These are phyloP conservation scores for Laetiporus sulphureus DNA, from an alignment of 1,284 basidiomycete genomes.

Conservation along the genomic window DNA sequence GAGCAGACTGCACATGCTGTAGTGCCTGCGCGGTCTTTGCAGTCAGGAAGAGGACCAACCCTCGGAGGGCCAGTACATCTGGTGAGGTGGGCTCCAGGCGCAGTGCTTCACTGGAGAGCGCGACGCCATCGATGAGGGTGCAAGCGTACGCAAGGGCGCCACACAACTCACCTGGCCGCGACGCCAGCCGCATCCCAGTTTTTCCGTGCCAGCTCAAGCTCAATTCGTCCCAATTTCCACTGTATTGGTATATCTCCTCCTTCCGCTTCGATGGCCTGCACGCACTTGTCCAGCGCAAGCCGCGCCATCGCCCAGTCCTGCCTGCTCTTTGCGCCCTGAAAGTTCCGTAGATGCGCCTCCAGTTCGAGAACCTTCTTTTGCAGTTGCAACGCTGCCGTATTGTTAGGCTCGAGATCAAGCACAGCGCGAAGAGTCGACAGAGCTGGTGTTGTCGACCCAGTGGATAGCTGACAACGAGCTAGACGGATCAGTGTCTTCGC, in stretches of 20 bases:
- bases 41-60: constrained; percentile 71
- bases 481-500: constrained; percentile 73
- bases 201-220: constrained; percentile 65
- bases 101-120: constrained; percentile 57
- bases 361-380: constrained; percentile 53
- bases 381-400: constrained; percentile 50
- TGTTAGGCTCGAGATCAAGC: constrained; percentile 49
- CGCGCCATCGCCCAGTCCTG: constrained; percentile 68
- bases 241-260: constrained; percentile 66
- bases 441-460: constrained; percentile 61
- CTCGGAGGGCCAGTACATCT: constrained; percentile 77
- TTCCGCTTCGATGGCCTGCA: constrained; percentile 66
- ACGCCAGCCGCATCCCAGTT: constrained; percentile 64
- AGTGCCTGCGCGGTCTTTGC: constrained; percentile 69
- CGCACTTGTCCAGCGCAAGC: constrained; percentile 65
- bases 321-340: constrained; percentile 48
- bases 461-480: constrained; percentile 73
- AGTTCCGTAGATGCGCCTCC: constrained; percentile 58
- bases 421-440: constrained; percentile 54
- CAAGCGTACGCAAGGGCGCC: background rate
- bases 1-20: constrained; percentile 67
- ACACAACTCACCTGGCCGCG: constrained; percentile 56
- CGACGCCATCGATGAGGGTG: too few species aligned
- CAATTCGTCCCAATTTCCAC: constrained; percentile 76
- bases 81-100: constrained; percentile 69